Evolutionary conservation across 2,329 filamentous ascomycete species (phyloP), one percentile per base, ranked within the genome.

Genomic region (Dactylellina parvicollis): DNA sequence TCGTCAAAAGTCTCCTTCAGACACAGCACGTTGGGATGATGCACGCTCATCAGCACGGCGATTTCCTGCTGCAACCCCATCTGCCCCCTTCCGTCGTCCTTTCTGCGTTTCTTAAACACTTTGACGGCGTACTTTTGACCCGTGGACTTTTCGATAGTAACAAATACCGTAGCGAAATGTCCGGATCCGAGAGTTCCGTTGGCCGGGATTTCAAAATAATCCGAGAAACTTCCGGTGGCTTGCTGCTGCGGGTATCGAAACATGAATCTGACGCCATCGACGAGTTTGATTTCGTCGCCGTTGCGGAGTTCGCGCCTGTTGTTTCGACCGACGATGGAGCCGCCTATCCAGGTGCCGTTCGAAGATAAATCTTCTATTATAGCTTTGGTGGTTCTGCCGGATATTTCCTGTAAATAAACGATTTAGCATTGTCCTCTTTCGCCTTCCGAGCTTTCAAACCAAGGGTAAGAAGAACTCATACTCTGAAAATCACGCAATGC

Each of bases 311-410:
- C 92, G 69, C 94, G 88, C 61, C 92, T 87, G 80, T 96, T 92
- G 81, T 99, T 99, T 56, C 94, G 89, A 22, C 95, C 95, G 22
- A 99, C 87, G 28, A 96, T 86, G 14, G 89, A 90, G 77, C 97
- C 92, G 79, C 98, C 98, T 77, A 99, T 90, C 79, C 93, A 99
- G 0, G 96, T 99, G 55, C 95, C 95, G 79, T 99, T 99, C 79
- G 89, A 95, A 4, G 95, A 99, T 18, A 98, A 83, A 80, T 99
- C 95, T 80, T 99, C 93, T 3, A 99, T 81, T 10, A 98, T 86
- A 7, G 92, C 94, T 42, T 88, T 81, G 0, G 83, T 79, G 86
- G 54, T 83, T 80, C 76, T 84, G 83, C 59, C 85, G 75, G 46
- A 84, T 75, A 87, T 85, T 54, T 72, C 66, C 66, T 71, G 49